These are phyloP conservation scores for Rugiboletus extremiorientalis DNA, from an alignment of 1,284 basidiomycete genomes.

Conservation along the genomic window DNA sequence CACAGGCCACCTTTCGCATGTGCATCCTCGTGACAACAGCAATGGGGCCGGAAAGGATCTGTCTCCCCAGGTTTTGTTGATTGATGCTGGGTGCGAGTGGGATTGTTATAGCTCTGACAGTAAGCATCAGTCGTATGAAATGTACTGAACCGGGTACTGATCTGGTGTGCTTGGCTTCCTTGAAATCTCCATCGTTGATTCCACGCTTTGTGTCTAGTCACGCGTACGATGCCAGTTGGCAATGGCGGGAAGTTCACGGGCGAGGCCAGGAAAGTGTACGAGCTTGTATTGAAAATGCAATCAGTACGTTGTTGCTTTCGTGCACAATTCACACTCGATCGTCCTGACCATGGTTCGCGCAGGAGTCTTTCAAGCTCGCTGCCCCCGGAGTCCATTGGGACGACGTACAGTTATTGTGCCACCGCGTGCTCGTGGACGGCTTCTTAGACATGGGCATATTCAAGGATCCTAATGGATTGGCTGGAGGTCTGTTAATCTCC, in stretches of 20 bases:
- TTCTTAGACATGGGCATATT: conserved; percentile 88
- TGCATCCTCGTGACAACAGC: conserved; percentile 32
- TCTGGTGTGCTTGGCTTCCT: neutral
- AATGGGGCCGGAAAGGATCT: conserved; percentile 37
- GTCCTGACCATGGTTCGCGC: neutral
- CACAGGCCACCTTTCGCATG: conserved; percentile 41
- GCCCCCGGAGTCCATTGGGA: conserved; percentile 85
- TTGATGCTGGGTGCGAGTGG: conserved; percentile 93
- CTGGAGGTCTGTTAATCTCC: conserved; percentile 13
- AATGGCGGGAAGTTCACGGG: conserved; percentile 86
- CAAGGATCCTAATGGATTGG: conserved; percentile 42
- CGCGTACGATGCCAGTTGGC: conserved; percentile 84
- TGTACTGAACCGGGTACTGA: neutral
- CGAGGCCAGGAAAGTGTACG: conserved; percentile 78
- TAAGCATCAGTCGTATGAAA: conserved; percentile 29
- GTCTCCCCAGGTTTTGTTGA: conserved; percentile 79
- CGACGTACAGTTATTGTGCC: conserved; percentile 76
- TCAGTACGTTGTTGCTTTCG: conserved; percentile 24
- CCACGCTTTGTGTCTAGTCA: conserved; percentile 42
- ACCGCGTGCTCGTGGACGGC: conserved; percentile 73
- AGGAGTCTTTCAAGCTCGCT: conserved; percentile 69
- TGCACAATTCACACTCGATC: neutral
- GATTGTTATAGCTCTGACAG: conserved; percentile 79
- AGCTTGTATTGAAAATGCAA: conserved; percentile 90
- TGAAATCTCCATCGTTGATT: neutral